These are phyloP conservation scores for Cerioporus squamosus DNA, from an alignment of 1,284 basidiomycete species.

Conservation along the genomic window DNA sequence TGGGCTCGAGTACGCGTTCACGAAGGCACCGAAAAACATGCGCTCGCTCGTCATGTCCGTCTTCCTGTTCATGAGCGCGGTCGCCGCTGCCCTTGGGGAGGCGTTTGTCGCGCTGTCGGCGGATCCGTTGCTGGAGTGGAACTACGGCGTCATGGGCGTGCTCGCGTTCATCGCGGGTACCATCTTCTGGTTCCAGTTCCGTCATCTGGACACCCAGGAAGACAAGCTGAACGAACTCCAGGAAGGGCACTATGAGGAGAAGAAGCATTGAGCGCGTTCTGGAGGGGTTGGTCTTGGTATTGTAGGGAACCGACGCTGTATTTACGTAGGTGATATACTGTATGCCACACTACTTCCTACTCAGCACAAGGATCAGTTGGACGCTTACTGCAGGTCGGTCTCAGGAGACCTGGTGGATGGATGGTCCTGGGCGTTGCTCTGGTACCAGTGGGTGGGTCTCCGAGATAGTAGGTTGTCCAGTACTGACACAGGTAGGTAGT, in stretches of 20 bases:
- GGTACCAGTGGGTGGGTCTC: too few species aligned
- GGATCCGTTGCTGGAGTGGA: conserved; percentile 62
- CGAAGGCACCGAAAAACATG: conserved; percentile 84
- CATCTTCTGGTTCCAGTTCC: conserved; percentile 67
- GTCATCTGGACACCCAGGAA: conserved; percentile 64
- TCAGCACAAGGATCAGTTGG: too few species aligned
- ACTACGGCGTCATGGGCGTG: conserved; percentile 45
- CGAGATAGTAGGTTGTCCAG: too few species aligned
- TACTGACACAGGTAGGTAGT: too few species aligned
- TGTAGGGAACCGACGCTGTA: too few species aligned
- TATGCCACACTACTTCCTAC: too few species aligned
- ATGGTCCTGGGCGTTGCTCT: too few species aligned
- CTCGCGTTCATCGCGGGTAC: conserved; percentile 45
- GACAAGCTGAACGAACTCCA: conserved; percentile 59
- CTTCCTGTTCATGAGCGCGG: conserved; percentile 72
- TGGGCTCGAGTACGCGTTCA: conserved; percentile 88
- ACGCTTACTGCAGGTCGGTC: too few species aligned
- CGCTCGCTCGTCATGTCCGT: conserved; percentile 77
- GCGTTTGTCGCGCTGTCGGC: conserved; percentile 55
- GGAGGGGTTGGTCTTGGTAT: too few species aligned
- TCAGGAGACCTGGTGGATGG: too few species aligned
- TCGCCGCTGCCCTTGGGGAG: conserved; percentile 67
- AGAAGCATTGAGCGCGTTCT: conserved; percentile 12
- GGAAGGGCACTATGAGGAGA: conserved; percentile 39
- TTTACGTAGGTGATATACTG: too few species aligned